Conservation (phyloP, 2,329 filamentous ascomycete species). For the Trichophyton schoenleinii region DNA sequence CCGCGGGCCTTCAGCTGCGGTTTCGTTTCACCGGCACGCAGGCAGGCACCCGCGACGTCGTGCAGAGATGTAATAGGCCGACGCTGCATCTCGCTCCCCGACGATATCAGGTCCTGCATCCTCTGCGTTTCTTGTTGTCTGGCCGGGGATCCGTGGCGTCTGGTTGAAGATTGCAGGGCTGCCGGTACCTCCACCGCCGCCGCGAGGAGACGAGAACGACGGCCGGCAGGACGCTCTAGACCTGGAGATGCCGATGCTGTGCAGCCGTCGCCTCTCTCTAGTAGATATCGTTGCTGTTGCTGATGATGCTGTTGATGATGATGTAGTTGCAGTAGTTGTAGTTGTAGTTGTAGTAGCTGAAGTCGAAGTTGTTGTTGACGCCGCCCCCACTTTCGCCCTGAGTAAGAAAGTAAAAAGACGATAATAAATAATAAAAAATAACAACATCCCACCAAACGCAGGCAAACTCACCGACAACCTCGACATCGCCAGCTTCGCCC, state of each 20-base stretch:
- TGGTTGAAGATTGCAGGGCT: neutral
- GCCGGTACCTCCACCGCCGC: neutral
- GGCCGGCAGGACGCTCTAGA: neutral
- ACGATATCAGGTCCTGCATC: neutral
- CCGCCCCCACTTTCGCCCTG: neutral
- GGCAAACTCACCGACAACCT: neutral
- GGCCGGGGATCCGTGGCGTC: neutral
- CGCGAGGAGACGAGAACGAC: neutral
- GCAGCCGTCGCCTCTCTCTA: too few relatives aligned
- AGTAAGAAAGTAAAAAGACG: neutral
- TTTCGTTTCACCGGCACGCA: too few relatives aligned
- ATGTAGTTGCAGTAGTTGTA: neutral
- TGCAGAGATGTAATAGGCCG: too few relatives aligned
- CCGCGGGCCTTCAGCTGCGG: too few relatives aligned
- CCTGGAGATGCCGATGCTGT: neutral
- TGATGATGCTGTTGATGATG: neutral
- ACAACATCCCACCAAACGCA: neutral
- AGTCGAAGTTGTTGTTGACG: neutral
- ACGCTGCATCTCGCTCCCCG: neutral
- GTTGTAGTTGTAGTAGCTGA: neutral
- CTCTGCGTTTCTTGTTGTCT: neutral
- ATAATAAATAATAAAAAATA: neutral
- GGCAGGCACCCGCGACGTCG: too few relatives aligned
- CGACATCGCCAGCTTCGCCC: neutral
- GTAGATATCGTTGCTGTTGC: neutral